A percentile compares a stretch with the other conserved stretches of the same genome.
Evolutionary conservation across 495 filamentous ascomycete genomes (phyloP).

Genomic region (Daldinia grandis): DNA sequence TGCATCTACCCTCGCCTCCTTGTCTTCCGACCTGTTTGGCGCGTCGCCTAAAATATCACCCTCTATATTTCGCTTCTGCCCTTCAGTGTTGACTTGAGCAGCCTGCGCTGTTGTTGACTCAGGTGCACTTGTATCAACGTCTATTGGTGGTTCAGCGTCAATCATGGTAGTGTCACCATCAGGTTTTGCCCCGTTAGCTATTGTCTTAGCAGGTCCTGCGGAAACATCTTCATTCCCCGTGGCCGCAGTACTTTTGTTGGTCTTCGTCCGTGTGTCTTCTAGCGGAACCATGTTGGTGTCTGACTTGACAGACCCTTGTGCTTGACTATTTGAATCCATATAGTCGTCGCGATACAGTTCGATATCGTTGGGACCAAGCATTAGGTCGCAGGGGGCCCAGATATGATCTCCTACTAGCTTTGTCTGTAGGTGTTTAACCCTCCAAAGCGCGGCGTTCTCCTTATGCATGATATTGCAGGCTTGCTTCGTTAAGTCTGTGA

Average conservation of each 20-base stretch:
- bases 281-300: constrained; percentile 24
- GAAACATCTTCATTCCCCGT: constrained; percentile 16
- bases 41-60: not conserved
- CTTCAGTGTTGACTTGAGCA: constrained; percentile 8
- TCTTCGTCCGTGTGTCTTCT: constrained; percentile 28
- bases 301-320: constrained; percentile 36
- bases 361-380: constrained; percentile 65
- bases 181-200: constrained; percentile 15
- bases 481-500: constrained; percentile 81
- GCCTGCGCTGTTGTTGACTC: constrained; percentile 4
- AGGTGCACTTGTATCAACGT: not conserved
- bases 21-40: constrained; percentile 41
- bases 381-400: constrained; percentile 76
- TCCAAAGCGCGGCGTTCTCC: constrained; percentile 78
- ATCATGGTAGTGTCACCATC: constrained; percentile 37
- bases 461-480: constrained; percentile 73
- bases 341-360: constrained; percentile 56
- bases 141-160: constrained; percentile 27
- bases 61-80: constrained; percentile 10
- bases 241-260: constrained; percentile 13
- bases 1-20: not conserved
- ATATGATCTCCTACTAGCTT: constrained; percentile 80
- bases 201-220: constrained; percentile 1
- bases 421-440: constrained; percentile 78
- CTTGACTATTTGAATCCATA: constrained; percentile 35